Percentiles rank a stretch among this genome's conserved stretches.
phyloP scores from a whole-genome alignment of 2,329 filamentous ascomycete genomes.

The Elsinoe fawcettii region DNA sequence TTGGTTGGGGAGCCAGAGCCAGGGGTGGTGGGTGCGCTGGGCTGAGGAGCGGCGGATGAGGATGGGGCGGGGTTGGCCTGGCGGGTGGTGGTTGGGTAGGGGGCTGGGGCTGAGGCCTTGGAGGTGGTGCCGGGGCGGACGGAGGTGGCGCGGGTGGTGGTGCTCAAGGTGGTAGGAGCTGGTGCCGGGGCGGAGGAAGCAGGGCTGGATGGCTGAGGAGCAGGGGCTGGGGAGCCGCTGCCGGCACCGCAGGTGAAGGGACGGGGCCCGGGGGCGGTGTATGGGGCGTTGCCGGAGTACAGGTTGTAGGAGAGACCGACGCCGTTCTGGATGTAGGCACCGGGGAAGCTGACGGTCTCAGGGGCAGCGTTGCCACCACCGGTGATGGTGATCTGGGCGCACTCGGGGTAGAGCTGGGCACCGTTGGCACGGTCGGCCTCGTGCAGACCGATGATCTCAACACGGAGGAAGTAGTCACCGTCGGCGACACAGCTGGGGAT shows the following conservation, averaged over 20 bases:
- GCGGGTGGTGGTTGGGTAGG: conserved; percentile 6
- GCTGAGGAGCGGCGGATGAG: not conserved
- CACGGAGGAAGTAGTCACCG: conserved; percentile 49
- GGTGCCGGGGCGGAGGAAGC: conserved; percentile 32
- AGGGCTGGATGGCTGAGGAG: conserved; percentile 12
- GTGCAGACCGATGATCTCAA: conserved; percentile 49
- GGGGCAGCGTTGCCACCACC: conserved; percentile 16
- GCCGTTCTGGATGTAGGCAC: conserved; percentile 19
- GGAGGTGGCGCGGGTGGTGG: conserved; percentile 26
- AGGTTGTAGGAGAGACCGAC: conserved; percentile 21
- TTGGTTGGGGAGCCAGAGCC: not conserved
- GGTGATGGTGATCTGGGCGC: conserved; percentile 23
- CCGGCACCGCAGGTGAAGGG: conserved; percentile 8
- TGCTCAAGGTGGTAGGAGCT: conserved; percentile 31
- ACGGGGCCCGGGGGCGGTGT: conserved; percentile 19
- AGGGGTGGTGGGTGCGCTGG: not conserved
- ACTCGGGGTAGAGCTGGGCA: conserved; percentile 33
- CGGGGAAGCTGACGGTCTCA: conserved; percentile 18
- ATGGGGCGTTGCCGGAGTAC: conserved; percentile 18
- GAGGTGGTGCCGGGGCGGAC: not conserved
- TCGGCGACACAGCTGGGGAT: conserved; percentile 46
- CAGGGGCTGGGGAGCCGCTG: conserved; percentile 15
- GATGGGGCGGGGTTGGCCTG: conserved; percentile 1
- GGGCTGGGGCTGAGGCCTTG: not conserved
- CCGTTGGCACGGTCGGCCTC: conserved; percentile 40